Evolutionary conservation across 345 rosid species (phyloP), one percentile per base, ranked within the genome.

Genomic region (Pseudoturritis turrita): DNA sequence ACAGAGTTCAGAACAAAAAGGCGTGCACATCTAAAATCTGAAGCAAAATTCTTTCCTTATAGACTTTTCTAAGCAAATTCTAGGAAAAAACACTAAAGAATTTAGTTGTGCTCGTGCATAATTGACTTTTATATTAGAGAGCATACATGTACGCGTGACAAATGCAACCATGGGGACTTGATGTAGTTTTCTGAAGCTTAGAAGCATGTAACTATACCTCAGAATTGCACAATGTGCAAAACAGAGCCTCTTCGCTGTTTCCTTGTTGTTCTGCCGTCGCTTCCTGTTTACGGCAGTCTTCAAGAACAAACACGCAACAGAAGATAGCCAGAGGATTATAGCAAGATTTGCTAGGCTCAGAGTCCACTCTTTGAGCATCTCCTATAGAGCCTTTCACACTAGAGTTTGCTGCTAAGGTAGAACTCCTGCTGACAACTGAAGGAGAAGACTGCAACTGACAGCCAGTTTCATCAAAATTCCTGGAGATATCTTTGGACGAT

Each of bases 171-270:
- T 13, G 6, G 4, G 12, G 31, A 50, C 28, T 39, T 18, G 4
- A 37, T 14, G 26, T 21, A 18, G 29, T 28, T 44, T 50, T 15
- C 10, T 10, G 18, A 25, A 47, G 53, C 65, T 15, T 65, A 19
- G 19, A 39, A 43, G 62, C 47, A 26, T 62, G n/a, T 63, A 4
- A 29, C 54, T 29, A 50, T 87, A 93, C 98, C 98, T 90, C 97
- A n/a, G 89, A 83, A 69, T 90, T 84, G 74, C 98, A 93, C 68
- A 93, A 74, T 18, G 90, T 93, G 80, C 98, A 93, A 81, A 79
- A 93, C 63, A 93, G 58, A 64, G 96, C 98, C 68, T 88, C 96
- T 65, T 84, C 86, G 35, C 53, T 74, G 26, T 69, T 28, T 72
- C 83, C 86, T 40, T 78, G 86, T 68, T 85, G 78, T 62, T 87